These are phyloP conservation scores for Lipomyces yamadae DNA, from an alignment of 805 yeast genomes.

Conservation along the genomic window DNA sequence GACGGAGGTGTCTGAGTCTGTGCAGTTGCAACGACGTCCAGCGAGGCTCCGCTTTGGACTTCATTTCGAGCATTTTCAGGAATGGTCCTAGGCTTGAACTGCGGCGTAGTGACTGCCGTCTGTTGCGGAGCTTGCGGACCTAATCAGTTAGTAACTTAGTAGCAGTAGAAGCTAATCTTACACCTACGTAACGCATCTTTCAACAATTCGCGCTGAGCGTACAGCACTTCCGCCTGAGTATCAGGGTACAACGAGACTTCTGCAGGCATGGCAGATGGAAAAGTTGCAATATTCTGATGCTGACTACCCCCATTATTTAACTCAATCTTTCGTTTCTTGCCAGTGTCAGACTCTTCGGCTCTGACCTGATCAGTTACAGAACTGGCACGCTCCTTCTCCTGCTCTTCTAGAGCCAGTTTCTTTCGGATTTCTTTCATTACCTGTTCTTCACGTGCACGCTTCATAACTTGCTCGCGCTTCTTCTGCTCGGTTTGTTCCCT, in stretches of 20 bases:
- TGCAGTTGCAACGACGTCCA: not conserved
- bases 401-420: conserved; percentile 16
- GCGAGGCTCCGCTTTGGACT: not conserved
- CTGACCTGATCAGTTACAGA: not conserved
- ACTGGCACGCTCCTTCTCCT: conserved; percentile 3
- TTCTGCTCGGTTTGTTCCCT: conserved; percentile 22
- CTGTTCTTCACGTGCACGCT: conserved; percentile 22
- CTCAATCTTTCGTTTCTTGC: not conserved
- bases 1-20: not conserved
- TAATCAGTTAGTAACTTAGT: not conserved
- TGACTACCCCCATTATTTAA: not conserved
- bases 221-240: conserved; percentile 21
- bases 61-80: not conserved
- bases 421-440: conserved; percentile 27
- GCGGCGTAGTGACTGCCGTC: not conserved
- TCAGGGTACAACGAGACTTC: conserved; percentile 14
- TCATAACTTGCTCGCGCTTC: conserved; percentile 15
- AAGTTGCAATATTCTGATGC: not conserved
- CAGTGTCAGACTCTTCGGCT: not conserved
- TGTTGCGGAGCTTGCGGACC: not conserved
- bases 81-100: not conserved
- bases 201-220: conserved; percentile 18
- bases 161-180: not conserved
- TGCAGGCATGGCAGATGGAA: not conserved
- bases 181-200: conserved; percentile 11